These are phyloP conservation scores for Wallemia mellicola DNA, from an alignment of 1,284 basidiomycete genomes.

Conservation along the genomic window DNA sequence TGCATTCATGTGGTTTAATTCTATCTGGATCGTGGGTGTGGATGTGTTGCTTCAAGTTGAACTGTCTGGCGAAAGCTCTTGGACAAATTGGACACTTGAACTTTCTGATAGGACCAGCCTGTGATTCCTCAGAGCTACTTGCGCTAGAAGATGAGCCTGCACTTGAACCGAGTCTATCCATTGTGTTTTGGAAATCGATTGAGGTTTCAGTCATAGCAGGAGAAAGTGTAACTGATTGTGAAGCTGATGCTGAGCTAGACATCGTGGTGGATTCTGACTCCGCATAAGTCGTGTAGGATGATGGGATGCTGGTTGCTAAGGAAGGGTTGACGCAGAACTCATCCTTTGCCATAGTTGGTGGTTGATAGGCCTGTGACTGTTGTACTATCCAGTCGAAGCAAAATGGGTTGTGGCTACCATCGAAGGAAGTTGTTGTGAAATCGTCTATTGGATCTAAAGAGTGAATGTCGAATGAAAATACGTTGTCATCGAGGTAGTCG, in stretches of 20 bases:
- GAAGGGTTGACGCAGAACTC: background rate
- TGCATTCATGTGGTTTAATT: conserved; percentile 52
- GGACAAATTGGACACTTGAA: conserved; percentile 1
- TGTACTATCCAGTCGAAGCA: background rate
- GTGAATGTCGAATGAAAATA: background rate
- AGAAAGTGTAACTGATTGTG: background rate
- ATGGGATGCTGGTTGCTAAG: background rate
- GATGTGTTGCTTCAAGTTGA: conserved; percentile 68
- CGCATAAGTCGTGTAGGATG: background rate
- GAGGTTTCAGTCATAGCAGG: background rate
- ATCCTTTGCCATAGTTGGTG: background rate
- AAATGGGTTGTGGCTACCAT: background rate
- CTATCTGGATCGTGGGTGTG: conserved; percentile 64
- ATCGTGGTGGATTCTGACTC: no score
- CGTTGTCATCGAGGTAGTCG: background rate
- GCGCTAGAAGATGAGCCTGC: background rate
- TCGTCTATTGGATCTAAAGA: background rate
- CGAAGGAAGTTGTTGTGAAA: background rate
- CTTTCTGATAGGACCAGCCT: background rate
- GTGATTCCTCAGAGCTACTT: background rate
- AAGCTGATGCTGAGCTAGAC: background rate
- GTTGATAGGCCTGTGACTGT: background rate
- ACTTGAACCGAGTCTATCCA: background rate
- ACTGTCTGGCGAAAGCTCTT: conserved; percentile 55
- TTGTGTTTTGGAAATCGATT: no score